A percentile compares a stretch with the other conserved stretches of the same genome.
Evolutionary conservation across 352 stramenopile genomes (phyloP).

Genomic region (Phytophthora nicotianae): DNA sequence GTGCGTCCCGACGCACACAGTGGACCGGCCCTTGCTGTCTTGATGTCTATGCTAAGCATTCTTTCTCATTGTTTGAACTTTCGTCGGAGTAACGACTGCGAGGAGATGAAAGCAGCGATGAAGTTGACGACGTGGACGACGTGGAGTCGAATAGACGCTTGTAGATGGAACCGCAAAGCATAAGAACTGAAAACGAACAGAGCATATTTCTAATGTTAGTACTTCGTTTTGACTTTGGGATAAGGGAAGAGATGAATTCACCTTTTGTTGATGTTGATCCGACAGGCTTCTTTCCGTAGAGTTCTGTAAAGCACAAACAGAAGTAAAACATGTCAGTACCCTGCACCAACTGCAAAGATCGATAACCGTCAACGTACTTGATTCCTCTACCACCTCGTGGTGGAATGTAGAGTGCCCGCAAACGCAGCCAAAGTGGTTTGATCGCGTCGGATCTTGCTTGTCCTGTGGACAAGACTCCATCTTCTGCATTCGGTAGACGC

Average conservation of each 20-base stretch:
- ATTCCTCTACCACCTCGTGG: constrained; percentile 79
- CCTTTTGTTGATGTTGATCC: constrained; percentile 72
- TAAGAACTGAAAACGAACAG: constrained; percentile 45
- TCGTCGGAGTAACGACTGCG: constrained; percentile 58
- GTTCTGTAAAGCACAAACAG: constrained; percentile 35
- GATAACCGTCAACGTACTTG: constrained; percentile 46
- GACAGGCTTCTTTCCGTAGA: constrained; percentile 67
- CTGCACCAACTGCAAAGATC: neutral
- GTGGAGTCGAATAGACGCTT: constrained; percentile 67
- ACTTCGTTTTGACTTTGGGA: neutral
- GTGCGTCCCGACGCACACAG: constrained; percentile 36
- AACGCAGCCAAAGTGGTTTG: constrained; percentile 51
- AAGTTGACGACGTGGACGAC: constrained; percentile 43
- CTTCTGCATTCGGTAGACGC: constrained; percentile 66
- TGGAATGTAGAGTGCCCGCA: constrained; percentile 79
- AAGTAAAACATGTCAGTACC: constrained; percentile 16
- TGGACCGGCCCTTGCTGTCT: constrained; percentile 19
- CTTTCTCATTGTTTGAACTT: constrained; percentile 51
- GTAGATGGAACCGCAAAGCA: constrained; percentile 46
- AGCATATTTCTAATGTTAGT: constrained; percentile 12
- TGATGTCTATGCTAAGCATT: constrained; percentile 53
- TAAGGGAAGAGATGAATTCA: constrained; percentile 6
- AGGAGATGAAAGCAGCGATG: constrained; percentile 52
- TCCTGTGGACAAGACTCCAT: constrained; percentile 32
- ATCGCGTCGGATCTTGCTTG: constrained; percentile 31